phyloP scores from a whole-genome alignment of 1,139 yeast genomes.

The Magnusiomyces fungicola region DNA sequence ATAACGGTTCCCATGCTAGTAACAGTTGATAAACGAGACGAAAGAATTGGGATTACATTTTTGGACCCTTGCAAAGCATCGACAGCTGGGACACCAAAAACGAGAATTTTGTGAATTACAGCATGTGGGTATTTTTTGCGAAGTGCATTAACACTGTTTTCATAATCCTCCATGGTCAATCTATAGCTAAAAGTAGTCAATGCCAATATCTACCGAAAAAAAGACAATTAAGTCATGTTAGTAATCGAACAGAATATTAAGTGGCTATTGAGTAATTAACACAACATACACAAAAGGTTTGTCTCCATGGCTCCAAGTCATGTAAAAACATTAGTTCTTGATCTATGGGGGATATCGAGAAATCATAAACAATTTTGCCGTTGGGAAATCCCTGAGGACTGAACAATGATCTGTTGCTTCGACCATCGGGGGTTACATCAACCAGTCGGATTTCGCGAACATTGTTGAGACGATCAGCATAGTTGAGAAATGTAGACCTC shows the following conservation, averaged over 20 bases:
- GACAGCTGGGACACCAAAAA: conserved; percentile 46
- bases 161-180: conserved; percentile 28
- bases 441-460: conserved; percentile 60
- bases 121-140: conserved; percentile 48
- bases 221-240: too few relatives aligned
- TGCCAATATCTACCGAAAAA: conserved; percentile 53
- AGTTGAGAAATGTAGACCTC: conserved; percentile 41
- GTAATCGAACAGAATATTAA: too few relatives aligned
- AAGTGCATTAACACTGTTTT: conserved; percentile 33
- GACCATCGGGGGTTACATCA: conserved; percentile 62
- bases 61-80: conserved; percentile 25
- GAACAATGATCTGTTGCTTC: conserved; percentile 44
- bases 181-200: conserved; percentile 41
- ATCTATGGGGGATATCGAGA: conserved; percentile 44
- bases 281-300: conserved; percentile 31
- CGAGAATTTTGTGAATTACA: conserved; percentile 54
- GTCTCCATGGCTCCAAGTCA: conserved; percentile 85
- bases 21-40: conserved; percentile 25
- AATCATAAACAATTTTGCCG: conserved; percentile 61
- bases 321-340: conserved; percentile 58
- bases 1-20: conserved; percentile 58
- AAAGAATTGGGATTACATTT: conserved; percentile 27
- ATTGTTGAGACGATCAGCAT: conserved; percentile 41
- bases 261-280: too few relatives aligned
- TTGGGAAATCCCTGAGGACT: conserved; percentile 81